Evolutionary conservation across 2,329 filamentous ascomycete species (phyloP), one percentile per base, ranked within the genome.

Genomic region (Neodidymelliopsis sp.): DNA sequence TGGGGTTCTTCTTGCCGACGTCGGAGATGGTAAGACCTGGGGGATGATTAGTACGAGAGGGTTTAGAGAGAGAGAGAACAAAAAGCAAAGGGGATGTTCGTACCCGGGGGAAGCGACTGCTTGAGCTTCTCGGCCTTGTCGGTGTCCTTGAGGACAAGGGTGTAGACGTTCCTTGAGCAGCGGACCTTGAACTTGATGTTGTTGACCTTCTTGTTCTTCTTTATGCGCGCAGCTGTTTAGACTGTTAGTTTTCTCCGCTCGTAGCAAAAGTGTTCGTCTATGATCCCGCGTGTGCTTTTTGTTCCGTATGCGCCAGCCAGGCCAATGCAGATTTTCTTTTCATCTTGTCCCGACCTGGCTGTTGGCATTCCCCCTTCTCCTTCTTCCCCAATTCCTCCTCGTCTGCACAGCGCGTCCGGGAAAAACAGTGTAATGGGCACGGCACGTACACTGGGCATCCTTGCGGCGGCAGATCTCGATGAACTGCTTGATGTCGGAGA

Each of bases 181-280:
- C 94, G 91, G 85, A 99, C 93, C 91, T 99, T 99, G 91, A 99
- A 97, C 89, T 99, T 99, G 88, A 94, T 92, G 84, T 93, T 88
- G 77, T 88, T 85, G 75, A 83, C 82, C 82, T 89, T 87, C 80
- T 87, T 88, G 87, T 88, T 96, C 86, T 95, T 94, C 91, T 97
- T 81, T 72, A 81, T 79, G 67, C 77, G 74, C 57, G 78, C 79
- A 57, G 79, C 78, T 80, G 60, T 35, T 18, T 13, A 11, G 16
- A 13, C 12, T n/a, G 34, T 49, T 23, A 39, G 42, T 54, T 27
- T n/a, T n/a, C n/a, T n/a, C n/a, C n/a, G n/a, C n/a, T n/a, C n/a
- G n/a, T n/a, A n/a, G n/a, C n/a, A n/a, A n/a, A n/a, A n/a, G n/a
- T n/a, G n/a, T n/a, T n/a, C n/a, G n/a, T n/a, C n/a, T n/a, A n/a